phyloP scores from a whole-genome alignment of 371 early-diverging fungal genomes.

The Furculomyces boomerangus region DNA sequence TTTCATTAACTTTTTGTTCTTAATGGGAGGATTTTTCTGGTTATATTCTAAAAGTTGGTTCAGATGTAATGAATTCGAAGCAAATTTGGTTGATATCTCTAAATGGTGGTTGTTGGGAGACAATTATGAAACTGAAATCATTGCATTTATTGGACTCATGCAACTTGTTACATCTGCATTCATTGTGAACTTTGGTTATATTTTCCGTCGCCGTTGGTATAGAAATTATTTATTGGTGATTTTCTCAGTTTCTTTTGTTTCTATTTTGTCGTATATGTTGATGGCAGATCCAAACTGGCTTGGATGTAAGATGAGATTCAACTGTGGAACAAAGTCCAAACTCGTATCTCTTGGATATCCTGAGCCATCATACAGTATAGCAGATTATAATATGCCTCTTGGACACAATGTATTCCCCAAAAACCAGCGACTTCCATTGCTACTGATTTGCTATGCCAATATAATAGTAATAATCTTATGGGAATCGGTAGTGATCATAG shows the following conservation, averaged over 20 bases:
- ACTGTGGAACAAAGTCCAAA: slow-evolving; percentile 39
- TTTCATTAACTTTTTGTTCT: slow-evolving; percentile 30
- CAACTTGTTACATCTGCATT: slow-evolving; percentile 43
- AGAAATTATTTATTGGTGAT: slow-evolving; percentile 33
- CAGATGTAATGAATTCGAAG: slow-evolving; percentile 50
- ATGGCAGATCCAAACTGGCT: slow-evolving; percentile 51
- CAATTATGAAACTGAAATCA: slow-evolving; percentile 41
- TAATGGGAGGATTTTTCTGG: slow-evolving; percentile 27
- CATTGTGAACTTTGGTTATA: slow-evolving; percentile 42
- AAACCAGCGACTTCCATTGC: slow-evolving; percentile 34
- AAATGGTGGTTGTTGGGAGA: slow-evolving; percentile 66
- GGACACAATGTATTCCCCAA: slow-evolving; percentile 52
- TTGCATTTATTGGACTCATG: slow-evolving; percentile 36
- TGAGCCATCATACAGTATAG: slow-evolving; percentile 24
- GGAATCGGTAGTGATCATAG: slow-evolving; percentile 14
- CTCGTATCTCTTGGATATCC: slow-evolving; percentile 26
- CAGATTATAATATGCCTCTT: slow-evolving; percentile 30
- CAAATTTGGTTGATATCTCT: slow-evolving; percentile 32
- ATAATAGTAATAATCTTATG: slow-evolving; percentile 10
- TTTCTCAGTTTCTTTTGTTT: slow-evolving; percentile 31
- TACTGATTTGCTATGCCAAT: slow-evolving; percentile 22
- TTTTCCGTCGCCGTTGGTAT: slow-evolving; percentile 39
- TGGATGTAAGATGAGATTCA: slow-evolving; percentile 44
- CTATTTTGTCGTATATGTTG: slow-evolving; percentile 31
- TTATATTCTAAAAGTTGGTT: slow-evolving; percentile 45